A percentile compares a stretch with the other conserved stretches of the same genome.
Conservation (phyloP, 306 rosid genomes). For the Castanospermum australe region DNA sequence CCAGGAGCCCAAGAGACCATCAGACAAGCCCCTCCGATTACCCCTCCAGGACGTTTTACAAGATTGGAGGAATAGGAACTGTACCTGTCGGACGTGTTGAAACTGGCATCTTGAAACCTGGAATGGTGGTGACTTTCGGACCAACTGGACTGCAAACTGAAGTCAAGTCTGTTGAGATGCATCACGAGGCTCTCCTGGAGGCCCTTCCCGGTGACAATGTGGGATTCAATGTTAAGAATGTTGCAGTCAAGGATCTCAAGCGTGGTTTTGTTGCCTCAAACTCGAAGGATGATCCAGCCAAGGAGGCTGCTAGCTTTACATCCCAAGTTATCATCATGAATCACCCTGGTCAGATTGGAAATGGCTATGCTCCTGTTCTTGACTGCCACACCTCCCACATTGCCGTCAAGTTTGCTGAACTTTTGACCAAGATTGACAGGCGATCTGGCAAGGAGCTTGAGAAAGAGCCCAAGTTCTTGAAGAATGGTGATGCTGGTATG, state of each 20-base stretch:
- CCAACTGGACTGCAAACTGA: conserved; percentile 62
- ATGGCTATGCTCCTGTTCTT: conserved; percentile 59
- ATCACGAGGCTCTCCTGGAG: conserved; percentile 58
- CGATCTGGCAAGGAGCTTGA: conserved; percentile 65
- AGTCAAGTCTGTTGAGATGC: conserved; percentile 68
- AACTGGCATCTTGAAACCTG: conserved; percentile 55
- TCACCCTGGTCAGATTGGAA: conserved; percentile 68
- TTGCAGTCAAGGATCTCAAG: conserved; percentile 67
- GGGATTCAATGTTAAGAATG: conserved; percentile 69
- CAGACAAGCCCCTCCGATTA: conserved; percentile 62
- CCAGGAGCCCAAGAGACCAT: conserved; percentile 58
- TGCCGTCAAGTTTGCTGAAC: conserved; percentile 58
- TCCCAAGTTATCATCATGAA: conserved; percentile 66
- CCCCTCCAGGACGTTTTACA: conserved; percentile 78
- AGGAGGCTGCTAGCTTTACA: conserved; percentile 62
- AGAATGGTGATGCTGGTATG: conserved; percentile 57
- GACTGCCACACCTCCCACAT: conserved; percentile 67
- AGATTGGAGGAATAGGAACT: conserved; percentile 72
- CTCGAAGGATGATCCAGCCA: conserved; percentile 68
- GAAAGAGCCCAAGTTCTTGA: conserved; percentile 68
- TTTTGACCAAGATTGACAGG: conserved; percentile 65
- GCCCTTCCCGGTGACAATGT: conserved; percentile 69
- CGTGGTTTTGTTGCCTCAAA: conserved; percentile 66
- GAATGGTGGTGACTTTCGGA: conserved; percentile 53
- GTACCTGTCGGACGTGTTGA: conserved; percentile 69